These are phyloP conservation scores for Aspergillus taichungensis DNA, from an alignment of 495 filamentous ascomycete genomes.

Conservation along the genomic window DNA sequence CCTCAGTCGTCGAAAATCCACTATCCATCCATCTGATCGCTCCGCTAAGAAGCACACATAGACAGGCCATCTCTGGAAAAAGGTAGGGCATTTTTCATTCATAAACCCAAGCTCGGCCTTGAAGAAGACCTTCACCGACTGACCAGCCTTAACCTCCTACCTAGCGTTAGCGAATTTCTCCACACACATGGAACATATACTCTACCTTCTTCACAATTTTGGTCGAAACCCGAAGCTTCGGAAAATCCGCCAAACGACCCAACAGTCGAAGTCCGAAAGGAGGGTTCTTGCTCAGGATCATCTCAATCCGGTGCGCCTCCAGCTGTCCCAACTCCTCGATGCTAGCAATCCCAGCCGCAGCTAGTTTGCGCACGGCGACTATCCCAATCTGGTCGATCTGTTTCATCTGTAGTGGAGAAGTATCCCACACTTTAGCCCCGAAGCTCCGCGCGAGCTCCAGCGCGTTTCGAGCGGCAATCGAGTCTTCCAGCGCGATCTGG, in stretches of 20 bases:
- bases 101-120: constrained; percentile 62
- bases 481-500: constrained; percentile 58
- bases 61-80: constrained; percentile 54
- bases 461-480: constrained; percentile 55
- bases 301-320: constrained; percentile 66
- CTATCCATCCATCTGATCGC: constrained; percentile 60
- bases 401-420: constrained; percentile 72
- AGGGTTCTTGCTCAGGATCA: constrained; percentile 65
- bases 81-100: constrained; percentile 54
- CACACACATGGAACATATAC: not conserved
- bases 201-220: constrained; percentile 44
- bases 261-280: constrained; percentile 71
- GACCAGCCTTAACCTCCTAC: constrained; percentile 31
- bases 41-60: constrained; percentile 70
- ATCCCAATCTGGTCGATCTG: constrained; percentile 79
- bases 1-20: constrained; percentile 72
- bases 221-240: constrained; percentile 55
- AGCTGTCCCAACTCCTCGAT: constrained; percentile 62
- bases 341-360: constrained; percentile 57
- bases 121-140: constrained; percentile 48
- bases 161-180: constrained; percentile 4
- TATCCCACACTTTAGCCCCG: constrained; percentile 77
- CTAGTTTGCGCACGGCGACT: constrained; percentile 69
- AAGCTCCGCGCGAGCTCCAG: constrained; percentile 75
- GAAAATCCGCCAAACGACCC: constrained; percentile 59